Percentiles rank a stretch among this genome's conserved stretches.
Evolutionary conservation across 108 stramenopile species (phyloP).

Genomic region (Poteriospumella lacustris): DNA sequence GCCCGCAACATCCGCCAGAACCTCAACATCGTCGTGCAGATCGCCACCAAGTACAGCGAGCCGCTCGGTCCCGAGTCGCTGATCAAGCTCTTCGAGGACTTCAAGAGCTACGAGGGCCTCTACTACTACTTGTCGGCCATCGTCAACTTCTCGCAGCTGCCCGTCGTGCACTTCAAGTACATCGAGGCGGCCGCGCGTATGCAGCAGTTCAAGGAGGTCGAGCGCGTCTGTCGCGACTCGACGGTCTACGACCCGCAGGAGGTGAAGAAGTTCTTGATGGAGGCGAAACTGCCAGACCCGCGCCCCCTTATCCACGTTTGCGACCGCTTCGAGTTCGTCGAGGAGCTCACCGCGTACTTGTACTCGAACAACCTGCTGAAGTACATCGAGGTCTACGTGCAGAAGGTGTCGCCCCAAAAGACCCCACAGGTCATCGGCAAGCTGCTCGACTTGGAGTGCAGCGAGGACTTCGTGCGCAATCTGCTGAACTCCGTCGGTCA

Average conservation of each 20-base stretch:
- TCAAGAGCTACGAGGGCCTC: slow-evolving; percentile 89
- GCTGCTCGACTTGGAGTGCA: slow-evolving; percentile 80
- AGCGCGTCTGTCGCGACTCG: slow-evolving; percentile 98
- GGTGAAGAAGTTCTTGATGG: slow-evolving; percentile 91
- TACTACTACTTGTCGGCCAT: slow-evolving; percentile 55
- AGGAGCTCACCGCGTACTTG: slow-evolving; percentile 97
- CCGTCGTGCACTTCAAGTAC: slow-evolving; percentile 98
- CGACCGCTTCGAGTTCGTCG: slow-evolving; percentile 94
- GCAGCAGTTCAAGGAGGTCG: slow-evolving; percentile 92
- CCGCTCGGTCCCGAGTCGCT: slow-evolving; percentile 89
- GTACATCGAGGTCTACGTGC: slow-evolving; percentile 99
- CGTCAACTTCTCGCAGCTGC: slow-evolving; percentile 88
- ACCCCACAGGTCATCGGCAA: slow-evolving; percentile 98
- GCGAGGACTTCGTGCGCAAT: slow-evolving; percentile 94
- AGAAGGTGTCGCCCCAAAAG: slow-evolving; percentile 91
- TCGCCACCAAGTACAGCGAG: slow-evolving; percentile 95
- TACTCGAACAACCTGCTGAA: slow-evolving; percentile 95
- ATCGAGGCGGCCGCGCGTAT: slow-evolving; percentile 77
- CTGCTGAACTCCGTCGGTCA: slow-evolving; percentile 95
- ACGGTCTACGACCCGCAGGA: slow-evolving; percentile 94
- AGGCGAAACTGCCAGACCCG: slow-evolving; percentile 96
- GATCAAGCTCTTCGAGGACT: slow-evolving; percentile 87
- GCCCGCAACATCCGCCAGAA: slow-evolving; percentile 73
- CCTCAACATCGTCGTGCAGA: slow-evolving; percentile 75
- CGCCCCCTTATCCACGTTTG: slow-evolving; percentile 99